These are phyloP conservation scores for Lipomyces oligophaga DNA, from an alignment of 805 yeast genomes.

Conservation along the genomic window DNA sequence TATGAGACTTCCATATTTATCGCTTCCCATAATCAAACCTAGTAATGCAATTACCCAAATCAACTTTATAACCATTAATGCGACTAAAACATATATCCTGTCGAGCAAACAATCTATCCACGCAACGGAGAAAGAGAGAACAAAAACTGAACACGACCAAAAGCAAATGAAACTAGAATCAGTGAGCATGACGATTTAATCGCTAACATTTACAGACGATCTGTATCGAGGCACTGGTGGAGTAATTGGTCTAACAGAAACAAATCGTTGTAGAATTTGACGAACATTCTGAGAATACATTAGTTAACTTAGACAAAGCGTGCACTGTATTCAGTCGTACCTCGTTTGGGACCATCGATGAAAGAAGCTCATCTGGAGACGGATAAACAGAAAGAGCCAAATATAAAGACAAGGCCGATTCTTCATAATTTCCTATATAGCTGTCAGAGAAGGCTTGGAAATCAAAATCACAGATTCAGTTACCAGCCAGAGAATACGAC, in stretches of 20 bases:
- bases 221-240: constrained; percentile 7
- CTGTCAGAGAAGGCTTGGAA: background rate
- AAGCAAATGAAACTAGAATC: too few species aligned
- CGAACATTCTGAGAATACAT: constrained; percentile 11
- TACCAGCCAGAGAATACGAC: constrained; percentile 3
- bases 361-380: constrained; percentile 82
- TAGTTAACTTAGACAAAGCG: background rate
- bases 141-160: too few species aligned
- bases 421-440: constrained; percentile 47
- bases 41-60: background rate
- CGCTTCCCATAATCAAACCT: too few species aligned
- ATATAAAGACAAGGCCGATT: constrained; percentile 87
- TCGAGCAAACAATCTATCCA: too few species aligned
- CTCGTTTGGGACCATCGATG: constrained; percentile 8
- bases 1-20: background rate
- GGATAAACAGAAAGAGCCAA: constrained; percentile 92
- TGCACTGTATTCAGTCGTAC: constrained; percentile 1
- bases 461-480: background rate
- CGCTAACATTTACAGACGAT: too few species aligned
- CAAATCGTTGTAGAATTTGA: constrained; percentile 6
- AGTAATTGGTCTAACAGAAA: constrained; percentile 17
- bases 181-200: too few species aligned
- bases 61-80: background rate
- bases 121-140: too few species aligned
- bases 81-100: too few species aligned